phyloP scores from a whole-genome alignment of 495 filamentous ascomycete species.

The Hypomontagnella monticulosa region DNA sequence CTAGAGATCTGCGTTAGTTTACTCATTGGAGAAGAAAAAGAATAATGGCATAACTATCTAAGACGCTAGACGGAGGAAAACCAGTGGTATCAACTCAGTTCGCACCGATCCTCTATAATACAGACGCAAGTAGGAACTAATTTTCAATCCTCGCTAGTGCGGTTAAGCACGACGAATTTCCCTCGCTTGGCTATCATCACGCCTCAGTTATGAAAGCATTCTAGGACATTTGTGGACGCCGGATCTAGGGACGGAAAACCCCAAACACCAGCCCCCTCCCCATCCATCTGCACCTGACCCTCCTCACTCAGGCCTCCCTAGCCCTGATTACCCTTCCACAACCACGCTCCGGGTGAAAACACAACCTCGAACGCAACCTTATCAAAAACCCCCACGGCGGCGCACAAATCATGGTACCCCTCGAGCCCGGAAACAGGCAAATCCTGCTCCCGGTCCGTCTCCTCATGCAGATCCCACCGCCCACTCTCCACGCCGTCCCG shows the following conservation, averaged over 20 bases:
- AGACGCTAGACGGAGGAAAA: background rate
- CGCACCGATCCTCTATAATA: background rate
- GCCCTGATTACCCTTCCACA: constrained; percentile 42
- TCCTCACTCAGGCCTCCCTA: background rate
- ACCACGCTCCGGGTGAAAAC: constrained; percentile 64
- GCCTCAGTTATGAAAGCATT: no score
- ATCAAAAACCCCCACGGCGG: constrained; percentile 79
- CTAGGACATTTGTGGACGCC: no score
- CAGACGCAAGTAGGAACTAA: no score
- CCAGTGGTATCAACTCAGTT: background rate
- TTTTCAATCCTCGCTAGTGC: no score
- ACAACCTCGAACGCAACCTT: constrained; percentile 75
- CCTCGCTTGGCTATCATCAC: no score
- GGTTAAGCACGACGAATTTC: no score
- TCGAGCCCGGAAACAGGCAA: constrained; percentile 77
- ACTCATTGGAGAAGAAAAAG: background rate
- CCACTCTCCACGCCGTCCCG: constrained; percentile 71
- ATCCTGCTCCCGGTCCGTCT: constrained; percentile 72
- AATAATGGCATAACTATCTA: background rate
- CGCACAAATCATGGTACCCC: constrained; percentile 82
- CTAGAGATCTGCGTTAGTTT: no score
- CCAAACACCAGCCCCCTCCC: background rate
- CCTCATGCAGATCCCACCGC: constrained; percentile 87
- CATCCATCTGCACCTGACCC: background rate
- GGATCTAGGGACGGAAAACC: no score